Conservation (phyloP, 2,329 filamentous ascomycete species). For the Botrytis cinerea region DNA sequence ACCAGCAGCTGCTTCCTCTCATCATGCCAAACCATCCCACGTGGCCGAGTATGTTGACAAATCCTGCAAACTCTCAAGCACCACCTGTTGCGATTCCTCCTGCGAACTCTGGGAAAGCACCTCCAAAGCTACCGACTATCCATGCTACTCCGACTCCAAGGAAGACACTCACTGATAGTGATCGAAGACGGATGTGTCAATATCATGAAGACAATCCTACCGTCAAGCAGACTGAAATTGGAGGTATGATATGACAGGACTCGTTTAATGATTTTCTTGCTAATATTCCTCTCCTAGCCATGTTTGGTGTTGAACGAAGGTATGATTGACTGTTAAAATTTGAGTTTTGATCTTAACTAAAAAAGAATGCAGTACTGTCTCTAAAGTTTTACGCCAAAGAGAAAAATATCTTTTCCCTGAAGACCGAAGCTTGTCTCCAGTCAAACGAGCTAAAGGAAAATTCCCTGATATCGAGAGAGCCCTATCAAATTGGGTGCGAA, state of each 20-base stretch:
- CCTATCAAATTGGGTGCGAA: slow-evolving; percentile 82
- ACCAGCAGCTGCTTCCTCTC: slow-evolving; percentile 65
- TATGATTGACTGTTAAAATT: slow-evolving; percentile 47
- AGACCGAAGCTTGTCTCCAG: slow-evolving; percentile 75
- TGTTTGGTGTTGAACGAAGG: slow-evolving; percentile 98
- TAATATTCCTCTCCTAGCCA: slow-evolving; percentile 50
- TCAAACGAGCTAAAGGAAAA: slow-evolving; percentile 82
- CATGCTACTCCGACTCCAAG: slow-evolving; percentile 65
- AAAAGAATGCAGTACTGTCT: slow-evolving; percentile 74
- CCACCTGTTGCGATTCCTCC: slow-evolving; percentile 58
- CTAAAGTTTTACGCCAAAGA: slow-evolving; percentile 91
- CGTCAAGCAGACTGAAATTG: slow-evolving; percentile 95
- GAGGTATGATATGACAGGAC: slow-evolving; percentile 56
- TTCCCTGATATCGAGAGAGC: slow-evolving; percentile 90
- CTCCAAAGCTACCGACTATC: slow-evolving; percentile 51
- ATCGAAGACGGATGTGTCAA: slow-evolving; percentile 89
- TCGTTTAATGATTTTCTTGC: slow-evolving; percentile 3
- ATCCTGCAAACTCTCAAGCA: slow-evolving; percentile 62
- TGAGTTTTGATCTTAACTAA: not conserved
- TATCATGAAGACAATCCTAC: slow-evolving; percentile 89
- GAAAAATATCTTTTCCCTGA: slow-evolving; percentile 88
- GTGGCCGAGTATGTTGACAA: slow-evolving; percentile 83
- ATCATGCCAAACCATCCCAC: slow-evolving; percentile 67
- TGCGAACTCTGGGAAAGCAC: slow-evolving; percentile 49
- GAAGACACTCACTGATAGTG: slow-evolving; percentile 87